phyloP scores from a whole-genome alignment of 345 rosid species.

The Arabis hirsuta region DNA sequence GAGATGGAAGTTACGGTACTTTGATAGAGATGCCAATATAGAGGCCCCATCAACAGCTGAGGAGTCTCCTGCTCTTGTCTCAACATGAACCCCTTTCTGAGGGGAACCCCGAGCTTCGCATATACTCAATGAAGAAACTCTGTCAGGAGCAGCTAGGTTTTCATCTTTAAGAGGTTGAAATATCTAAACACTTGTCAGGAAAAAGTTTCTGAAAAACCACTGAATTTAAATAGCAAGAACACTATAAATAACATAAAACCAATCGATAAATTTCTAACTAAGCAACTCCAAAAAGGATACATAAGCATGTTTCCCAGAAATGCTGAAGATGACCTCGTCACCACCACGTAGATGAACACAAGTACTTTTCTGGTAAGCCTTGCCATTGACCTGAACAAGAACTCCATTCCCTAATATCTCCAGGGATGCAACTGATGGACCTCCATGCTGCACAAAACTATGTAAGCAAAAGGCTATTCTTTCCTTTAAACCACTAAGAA shows the following conservation, averaged over 20 bases:
- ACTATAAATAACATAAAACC: slow-evolving; percentile 20
- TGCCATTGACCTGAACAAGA: slow-evolving; percentile 84
- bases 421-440: slow-evolving; percentile 63
- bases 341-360: slow-evolving; percentile 72
- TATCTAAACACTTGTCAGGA: slow-evolving; percentile 69
- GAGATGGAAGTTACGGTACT: slow-evolving; percentile 58
- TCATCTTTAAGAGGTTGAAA: slow-evolving; percentile 81
- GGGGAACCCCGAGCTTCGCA: slow-evolving; percentile 78
- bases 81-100: slow-evolving; percentile 70
- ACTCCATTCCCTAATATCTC: slow-evolving; percentile 85
- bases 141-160: slow-evolving; percentile 61
- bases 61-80: slow-evolving; percentile 83
- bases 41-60: slow-evolving; percentile 92
- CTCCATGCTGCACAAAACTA: slow-evolving; percentile 61
- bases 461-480: slow-evolving; percentile 30
- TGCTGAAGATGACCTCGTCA: slow-evolving; percentile 83
- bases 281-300: slow-evolving; percentile 67
- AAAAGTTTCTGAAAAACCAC: slow-evolving; percentile 31
- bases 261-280: slow-evolving; percentile 4
- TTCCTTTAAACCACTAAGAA: slow-evolving; percentile 10
- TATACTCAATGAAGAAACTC: slow-evolving; percentile 66
- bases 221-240: background rate
- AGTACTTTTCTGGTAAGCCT: slow-evolving; percentile 53
- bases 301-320: slow-evolving; percentile 80
- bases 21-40: slow-evolving; percentile 83